Percentiles rank a stretch among this genome's conserved stretches.
Evolutionary conservation across 352 stramenopile species (phyloP).

Genomic region (Phytophthora cryptogea): DNA sequence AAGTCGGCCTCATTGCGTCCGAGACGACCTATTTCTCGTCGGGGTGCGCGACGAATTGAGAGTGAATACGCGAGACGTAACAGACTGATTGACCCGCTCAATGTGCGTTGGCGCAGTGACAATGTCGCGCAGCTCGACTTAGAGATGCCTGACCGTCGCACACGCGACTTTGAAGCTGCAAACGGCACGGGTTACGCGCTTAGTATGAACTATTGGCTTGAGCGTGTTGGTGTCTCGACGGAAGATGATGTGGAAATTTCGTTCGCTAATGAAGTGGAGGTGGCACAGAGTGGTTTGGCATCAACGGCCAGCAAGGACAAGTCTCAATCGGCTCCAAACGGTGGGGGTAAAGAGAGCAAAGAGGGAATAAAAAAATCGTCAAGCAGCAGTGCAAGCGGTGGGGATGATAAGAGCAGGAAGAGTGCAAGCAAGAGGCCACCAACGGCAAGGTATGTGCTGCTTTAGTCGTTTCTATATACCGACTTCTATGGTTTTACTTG

Average conservation of each 20-base stretch:
- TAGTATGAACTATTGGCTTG: conserved; percentile 74
- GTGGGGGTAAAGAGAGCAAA: conserved; percentile 32
- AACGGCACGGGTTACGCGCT: conserved; percentile 43
- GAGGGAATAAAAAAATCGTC: conserved; percentile 24
- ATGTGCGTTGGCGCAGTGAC: conserved; percentile 88
- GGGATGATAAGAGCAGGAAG: conserved; percentile 53
- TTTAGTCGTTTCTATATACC: background rate
- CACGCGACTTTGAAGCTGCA: conserved; percentile 76
- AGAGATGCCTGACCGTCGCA: conserved; percentile 85
- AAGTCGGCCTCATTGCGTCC: conserved; percentile 54
- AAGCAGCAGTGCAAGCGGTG: conserved; percentile 14
- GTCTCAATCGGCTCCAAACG: conserved; percentile 23
- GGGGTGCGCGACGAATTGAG: conserved; percentile 83
- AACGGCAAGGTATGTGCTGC: conserved; percentile 51
- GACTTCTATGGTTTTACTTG: background rate
- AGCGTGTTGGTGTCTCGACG: conserved; percentile 41
- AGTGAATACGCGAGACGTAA: conserved; percentile 90
- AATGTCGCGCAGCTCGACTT: conserved; percentile 92
- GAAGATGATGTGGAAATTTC: conserved; percentile 62
- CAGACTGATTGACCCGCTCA: conserved; percentile 84
- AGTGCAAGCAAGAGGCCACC: conserved; percentile 57
- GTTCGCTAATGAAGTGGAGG: conserved; percentile 62
- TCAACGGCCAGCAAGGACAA: conserved; percentile 36
- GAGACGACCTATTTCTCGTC: conserved; percentile 64
- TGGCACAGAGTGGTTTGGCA: conserved; percentile 24